Base-by-base conservation (phyloP, 306 rosid genomes). In the Dalbergia cochinchinensis region DNA sequence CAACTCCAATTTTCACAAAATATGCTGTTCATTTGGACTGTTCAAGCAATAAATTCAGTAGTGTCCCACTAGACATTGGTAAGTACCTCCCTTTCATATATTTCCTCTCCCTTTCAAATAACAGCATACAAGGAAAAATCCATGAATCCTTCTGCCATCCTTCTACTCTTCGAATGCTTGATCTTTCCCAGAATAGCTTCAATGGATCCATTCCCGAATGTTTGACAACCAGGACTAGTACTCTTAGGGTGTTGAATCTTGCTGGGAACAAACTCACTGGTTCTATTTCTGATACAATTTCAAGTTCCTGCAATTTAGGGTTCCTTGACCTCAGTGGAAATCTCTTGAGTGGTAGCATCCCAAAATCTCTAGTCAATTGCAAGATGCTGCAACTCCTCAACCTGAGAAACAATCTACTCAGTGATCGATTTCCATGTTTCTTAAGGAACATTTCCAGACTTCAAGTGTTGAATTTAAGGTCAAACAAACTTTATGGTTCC, bases 31-130 rank as follows among this genome's bases (percentile, higher is more conserved):
- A 62, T 58, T 13, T 88, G 37, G 91, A 79, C 45, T 86, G 20
- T 71, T 88, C 89, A 2, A 7, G 8, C 7, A 88, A 88, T 59
- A 22, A 44, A 16, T 86, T 89, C 77, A 82, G 33, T 50, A 62
- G 67, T 51, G 48, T 73, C 9, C 85, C 82, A 20, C 4, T 10
- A 0, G 0, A 45, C 20, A 19, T 84, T 16, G 68, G 60, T 0
- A 16, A 57, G 3, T 11, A 34, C 41, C 35, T 74, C 8, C 0
- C 5, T 0, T 8, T 0, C 2, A 0, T 5, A 3, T 0, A 11
- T 16, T 37, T 75, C 11, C 18, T 82, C 2, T 80, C 84, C 10
- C 78, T 80, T 53, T 63, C 83, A 63, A 69, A 81, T 11, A 81
- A 81, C 7, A 47, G 1, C 11, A n/a, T 82, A 1, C 65, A 60